Conservation (phyloP, 2,329 filamentous ascomycete species). For the Aureobasidium sp. region DNA sequence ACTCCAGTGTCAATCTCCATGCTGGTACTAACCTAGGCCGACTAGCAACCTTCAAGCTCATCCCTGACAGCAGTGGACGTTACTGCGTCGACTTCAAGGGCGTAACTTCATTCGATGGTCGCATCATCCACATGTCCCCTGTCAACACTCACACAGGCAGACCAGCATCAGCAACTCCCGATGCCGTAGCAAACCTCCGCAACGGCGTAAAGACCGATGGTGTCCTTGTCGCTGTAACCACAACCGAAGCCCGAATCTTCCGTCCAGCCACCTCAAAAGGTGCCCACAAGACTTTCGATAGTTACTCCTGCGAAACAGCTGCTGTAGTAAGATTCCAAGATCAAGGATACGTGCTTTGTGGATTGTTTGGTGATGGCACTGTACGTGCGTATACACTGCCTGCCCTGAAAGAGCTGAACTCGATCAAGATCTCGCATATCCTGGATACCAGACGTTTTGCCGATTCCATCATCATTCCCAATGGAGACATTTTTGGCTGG, state of each 20-base stretch:
- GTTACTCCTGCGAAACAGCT: slow-evolving; percentile 72
- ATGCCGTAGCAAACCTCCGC: slow-evolving; percentile 66
- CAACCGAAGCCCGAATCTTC: slow-evolving; percentile 74
- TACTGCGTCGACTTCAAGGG: slow-evolving; percentile 70
- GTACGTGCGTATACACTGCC: slow-evolving; percentile 81
- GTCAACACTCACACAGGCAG: slow-evolving; percentile 71
- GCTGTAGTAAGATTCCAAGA: slow-evolving; percentile 62
- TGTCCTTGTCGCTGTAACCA: slow-evolving; percentile 67
- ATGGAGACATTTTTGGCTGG: slow-evolving; percentile 82
- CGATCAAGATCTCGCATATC: slow-evolving; percentile 53
- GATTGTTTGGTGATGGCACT: slow-evolving; percentile 74
- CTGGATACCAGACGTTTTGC: slow-evolving; percentile 66
- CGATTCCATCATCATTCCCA: slow-evolving; percentile 62
- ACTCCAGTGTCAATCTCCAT: slow-evolving; percentile 88
- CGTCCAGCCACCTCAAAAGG: slow-evolving; percentile 77
- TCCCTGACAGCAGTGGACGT: slow-evolving; percentile 60
- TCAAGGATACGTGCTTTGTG: slow-evolving; percentile 70
- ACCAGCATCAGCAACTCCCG: slow-evolving; percentile 65
- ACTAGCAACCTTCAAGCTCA: slow-evolving; percentile 79
- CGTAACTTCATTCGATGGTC: slow-evolving; percentile 54
- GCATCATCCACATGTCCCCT: slow-evolving; percentile 67
- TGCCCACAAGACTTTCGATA: slow-evolving; percentile 85
- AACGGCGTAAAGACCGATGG: slow-evolving; percentile 70
- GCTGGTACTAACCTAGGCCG: slow-evolving; percentile 81
- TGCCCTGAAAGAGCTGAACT: slow-evolving; percentile 73